phyloP scores from a whole-genome alignment of 345 rosid species.

The Syzygium oleosum region DNA sequence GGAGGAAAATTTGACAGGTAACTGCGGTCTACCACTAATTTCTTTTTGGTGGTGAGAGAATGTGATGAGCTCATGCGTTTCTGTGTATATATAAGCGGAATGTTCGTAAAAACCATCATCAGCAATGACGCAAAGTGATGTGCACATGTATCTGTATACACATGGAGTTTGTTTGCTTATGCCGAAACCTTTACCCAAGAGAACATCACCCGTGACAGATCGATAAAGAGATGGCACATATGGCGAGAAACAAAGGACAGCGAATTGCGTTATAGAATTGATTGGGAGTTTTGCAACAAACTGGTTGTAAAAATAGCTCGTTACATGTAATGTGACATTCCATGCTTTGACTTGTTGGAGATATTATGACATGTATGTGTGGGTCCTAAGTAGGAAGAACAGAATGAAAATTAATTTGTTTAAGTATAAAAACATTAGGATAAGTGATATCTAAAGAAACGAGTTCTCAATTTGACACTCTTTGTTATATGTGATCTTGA shows the following conservation, averaged over 20 bases:
- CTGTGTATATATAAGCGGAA: not conserved
- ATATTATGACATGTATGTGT: not conserved
- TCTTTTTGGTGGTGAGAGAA: not conserved
- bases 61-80: not conserved
- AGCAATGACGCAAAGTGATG: not conserved
- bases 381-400: not conserved
- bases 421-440: not conserved
- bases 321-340: too few relatives aligned
- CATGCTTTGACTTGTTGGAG: not conserved
- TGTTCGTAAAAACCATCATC: not conserved
- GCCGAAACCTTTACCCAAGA: not conserved
- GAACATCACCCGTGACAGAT: not conserved
- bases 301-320: too few relatives aligned
- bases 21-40: not conserved
- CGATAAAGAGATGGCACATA: not conserved
- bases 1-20: not conserved
- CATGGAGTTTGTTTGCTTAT: not conserved
- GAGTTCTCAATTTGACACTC: not conserved
- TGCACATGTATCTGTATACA: not conserved
- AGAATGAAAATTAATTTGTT: not conserved
- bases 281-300: too few relatives aligned
- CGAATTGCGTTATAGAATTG: not conserved
- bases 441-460: not conserved
- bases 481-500: not conserved
- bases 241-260: not conserved